These are phyloP conservation scores for Huntiella savannae DNA, from an alignment of 2,329 filamentous ascomycete genomes.

Conservation along the genomic window DNA sequence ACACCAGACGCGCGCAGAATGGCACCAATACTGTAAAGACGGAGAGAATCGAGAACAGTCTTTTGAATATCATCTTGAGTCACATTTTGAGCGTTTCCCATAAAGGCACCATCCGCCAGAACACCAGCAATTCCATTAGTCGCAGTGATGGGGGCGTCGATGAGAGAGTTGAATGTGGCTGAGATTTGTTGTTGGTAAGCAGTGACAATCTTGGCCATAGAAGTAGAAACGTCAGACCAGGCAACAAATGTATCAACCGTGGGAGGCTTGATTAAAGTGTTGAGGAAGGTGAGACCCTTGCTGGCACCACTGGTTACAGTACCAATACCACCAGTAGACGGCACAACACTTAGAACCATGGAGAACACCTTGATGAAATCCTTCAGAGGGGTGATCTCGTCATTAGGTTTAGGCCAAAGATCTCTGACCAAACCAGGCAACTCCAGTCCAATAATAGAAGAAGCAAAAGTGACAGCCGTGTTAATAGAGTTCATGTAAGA, in stretches of 20 bases:
- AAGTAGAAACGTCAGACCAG: constrained; percentile 6
- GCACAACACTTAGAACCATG: constrained; percentile 6
- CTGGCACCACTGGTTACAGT: neutral
- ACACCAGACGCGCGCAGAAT: constrained; percentile 6
- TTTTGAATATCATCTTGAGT: constrained; percentile 11
- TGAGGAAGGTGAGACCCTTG: constrained; percentile 1
- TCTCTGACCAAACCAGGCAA: constrained; percentile 12
- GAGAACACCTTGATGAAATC: constrained; percentile 10
- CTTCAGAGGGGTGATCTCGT: constrained; percentile 9
- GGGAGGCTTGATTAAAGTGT: constrained; percentile 3
- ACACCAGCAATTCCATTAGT: constrained; percentile 6
- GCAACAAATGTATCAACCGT: constrained; percentile 1
- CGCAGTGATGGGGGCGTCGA: constrained; percentile 10
- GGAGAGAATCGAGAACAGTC: constrained; percentile 1
- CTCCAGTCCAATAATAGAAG: constrained; percentile 10
- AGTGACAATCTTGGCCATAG: constrained; percentile 6
- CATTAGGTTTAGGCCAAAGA: constrained; percentile 10
- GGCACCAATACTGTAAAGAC: constrained; percentile 7
- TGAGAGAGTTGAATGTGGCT: constrained; percentile 6
- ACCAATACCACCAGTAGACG: constrained; percentile 7
- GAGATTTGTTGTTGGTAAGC: constrained; percentile 7
- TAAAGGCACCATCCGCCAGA: constrained; percentile 10
- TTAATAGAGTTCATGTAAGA: constrained; percentile 12
- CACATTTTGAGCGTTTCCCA: constrained; percentile 11
- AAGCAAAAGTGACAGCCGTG: constrained; percentile 11